A percentile compares a stretch with the other conserved stretches of the same genome.
Conservation (phyloP, 257 asterid species). For the Petunia axillaris region DNA sequence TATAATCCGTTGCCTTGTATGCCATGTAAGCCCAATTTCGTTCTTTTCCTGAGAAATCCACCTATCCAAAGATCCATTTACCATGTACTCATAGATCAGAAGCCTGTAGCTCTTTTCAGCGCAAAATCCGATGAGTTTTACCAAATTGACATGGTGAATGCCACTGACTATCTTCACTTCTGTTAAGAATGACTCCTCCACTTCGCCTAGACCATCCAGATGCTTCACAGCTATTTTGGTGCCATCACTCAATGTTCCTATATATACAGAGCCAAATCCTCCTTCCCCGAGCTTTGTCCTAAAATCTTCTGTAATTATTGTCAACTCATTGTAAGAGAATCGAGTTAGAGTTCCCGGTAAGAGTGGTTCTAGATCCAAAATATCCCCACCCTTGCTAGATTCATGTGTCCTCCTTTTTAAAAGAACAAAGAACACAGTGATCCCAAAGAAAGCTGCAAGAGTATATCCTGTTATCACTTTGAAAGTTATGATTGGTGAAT, state of each 20-base stretch:
- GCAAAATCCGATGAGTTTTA: conserved; percentile 31
- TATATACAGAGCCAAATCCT: conserved; percentile 35
- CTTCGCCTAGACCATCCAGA: conserved; percentile 10
- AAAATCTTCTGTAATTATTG: conserved; percentile 26
- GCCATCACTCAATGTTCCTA: conserved; percentile 26
- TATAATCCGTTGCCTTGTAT: conserved; percentile 21
- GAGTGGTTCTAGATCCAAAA: neutral
- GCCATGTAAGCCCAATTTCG: conserved; percentile 26
- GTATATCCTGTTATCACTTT: neutral
- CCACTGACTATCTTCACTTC: conserved; percentile 34
- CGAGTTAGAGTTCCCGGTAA: neutral
- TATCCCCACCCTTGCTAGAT: neutral
- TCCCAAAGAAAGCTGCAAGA: neutral
- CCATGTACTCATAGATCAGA: conserved; percentile 34
- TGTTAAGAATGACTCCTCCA: conserved; percentile 26
- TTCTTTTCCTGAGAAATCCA: conserved; percentile 30
- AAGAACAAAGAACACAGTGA: neutral
- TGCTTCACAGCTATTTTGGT: conserved; percentile 33
- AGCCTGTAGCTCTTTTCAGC: conserved; percentile 30
- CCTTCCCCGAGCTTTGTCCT: conserved; percentile 32
- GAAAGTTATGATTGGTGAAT: neutral
- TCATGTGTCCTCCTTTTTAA: neutral
- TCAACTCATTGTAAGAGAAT: conserved; percentile 26
- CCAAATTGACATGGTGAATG: conserved; percentile 35
- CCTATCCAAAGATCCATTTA: conserved; percentile 35